Evolutionary conservation across 179 eudicot genomes (phyloP).

Genomic region (Pouteria campechiana): DNA sequence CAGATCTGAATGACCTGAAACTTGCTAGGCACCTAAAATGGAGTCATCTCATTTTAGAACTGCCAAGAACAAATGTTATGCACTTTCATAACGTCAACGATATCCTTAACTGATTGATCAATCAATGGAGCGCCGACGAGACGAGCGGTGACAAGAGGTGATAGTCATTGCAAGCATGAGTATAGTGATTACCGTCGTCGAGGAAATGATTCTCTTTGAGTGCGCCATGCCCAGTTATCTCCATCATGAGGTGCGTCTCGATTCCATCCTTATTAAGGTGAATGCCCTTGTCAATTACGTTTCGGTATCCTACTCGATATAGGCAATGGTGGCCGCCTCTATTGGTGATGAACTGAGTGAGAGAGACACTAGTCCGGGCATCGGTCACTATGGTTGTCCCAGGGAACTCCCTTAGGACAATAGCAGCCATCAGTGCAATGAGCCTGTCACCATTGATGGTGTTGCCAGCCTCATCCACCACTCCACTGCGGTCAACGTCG

Average conservation of each 20-base stretch:
- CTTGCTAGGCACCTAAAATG: no score
- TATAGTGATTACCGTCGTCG: conserved; percentile 61
- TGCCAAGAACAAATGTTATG: no score
- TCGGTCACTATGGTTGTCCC: conserved; percentile 76
- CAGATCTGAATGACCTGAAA: no score
- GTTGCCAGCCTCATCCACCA: conserved; percentile 66
- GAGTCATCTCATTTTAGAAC: no score
- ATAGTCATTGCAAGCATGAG: neutral
- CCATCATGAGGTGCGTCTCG: conserved; percentile 95
- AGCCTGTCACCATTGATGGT: conserved; percentile 80
- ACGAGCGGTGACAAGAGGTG: neutral
- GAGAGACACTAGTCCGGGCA: conserved; percentile 73
- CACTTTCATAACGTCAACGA: no score
- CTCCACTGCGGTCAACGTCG: conserved; percentile 89
- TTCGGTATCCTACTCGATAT: conserved; percentile 82
- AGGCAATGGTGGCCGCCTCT: conserved; percentile 77
- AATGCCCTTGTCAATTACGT: conserved; percentile 86
- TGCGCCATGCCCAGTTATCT: conserved; percentile 92
- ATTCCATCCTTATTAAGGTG: conserved; percentile 55
- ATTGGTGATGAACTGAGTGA: conserved; percentile 45
- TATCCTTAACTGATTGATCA: no score
- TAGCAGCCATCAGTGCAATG: conserved; percentile 73
- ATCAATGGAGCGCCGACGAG: no score
- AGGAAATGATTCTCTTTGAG: conserved; percentile 83
- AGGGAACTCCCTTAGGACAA: conserved; percentile 70